These are phyloP conservation scores for Podaxis rugospora DNA, from an alignment of 768 basidiomycete genomes.

Conservation along the genomic window DNA sequence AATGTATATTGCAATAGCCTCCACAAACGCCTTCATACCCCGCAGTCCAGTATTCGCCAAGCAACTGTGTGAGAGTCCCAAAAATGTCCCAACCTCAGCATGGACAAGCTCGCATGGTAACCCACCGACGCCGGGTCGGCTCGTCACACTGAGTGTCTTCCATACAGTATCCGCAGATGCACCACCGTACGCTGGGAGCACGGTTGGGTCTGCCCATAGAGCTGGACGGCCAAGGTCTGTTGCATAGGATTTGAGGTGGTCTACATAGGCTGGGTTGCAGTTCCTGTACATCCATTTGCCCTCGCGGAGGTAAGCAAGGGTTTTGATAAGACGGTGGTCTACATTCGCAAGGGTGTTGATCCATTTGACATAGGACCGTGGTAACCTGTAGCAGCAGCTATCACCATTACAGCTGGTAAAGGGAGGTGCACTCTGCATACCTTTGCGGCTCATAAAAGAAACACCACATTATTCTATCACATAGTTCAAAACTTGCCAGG, in stretches of 20 bases:
- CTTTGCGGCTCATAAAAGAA: conserved; percentile 76
- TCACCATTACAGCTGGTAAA: not conserved
- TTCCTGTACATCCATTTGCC: conserved; percentile 58
- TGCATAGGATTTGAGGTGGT: conserved; percentile 44
- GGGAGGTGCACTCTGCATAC: conserved; percentile 30
- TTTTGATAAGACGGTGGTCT: conserved; percentile 52
- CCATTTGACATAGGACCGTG: conserved; percentile 72
- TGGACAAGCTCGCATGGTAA: conserved; percentile 77
- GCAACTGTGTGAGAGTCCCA: conserved; percentile 54
- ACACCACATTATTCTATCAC: conserved; percentile 80
- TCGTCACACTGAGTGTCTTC: conserved; percentile 50
- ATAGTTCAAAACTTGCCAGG: conserved; percentile 8
- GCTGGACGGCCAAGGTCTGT: conserved; percentile 53
- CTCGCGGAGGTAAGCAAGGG: conserved; percentile 48
- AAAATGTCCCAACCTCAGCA: conserved; percentile 40
- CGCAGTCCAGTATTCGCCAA: conserved; percentile 52
- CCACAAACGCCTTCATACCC: conserved; percentile 50
- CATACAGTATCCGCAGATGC: conserved; percentile 45
- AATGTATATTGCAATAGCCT: conserved; percentile 64
- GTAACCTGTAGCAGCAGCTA: conserved; percentile 34
- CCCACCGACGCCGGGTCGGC: conserved; percentile 56
- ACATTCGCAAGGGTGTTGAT: conserved; percentile 66
- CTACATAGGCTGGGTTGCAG: conserved; percentile 32
- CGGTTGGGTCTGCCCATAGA: conserved; percentile 57
- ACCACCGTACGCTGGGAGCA: conserved; percentile 64